A percentile compares a stretch with the other conserved stretches of the same genome.
Conservation (phyloP, 164 flowering plant genomes). For the Protea cynaroides region DNA sequence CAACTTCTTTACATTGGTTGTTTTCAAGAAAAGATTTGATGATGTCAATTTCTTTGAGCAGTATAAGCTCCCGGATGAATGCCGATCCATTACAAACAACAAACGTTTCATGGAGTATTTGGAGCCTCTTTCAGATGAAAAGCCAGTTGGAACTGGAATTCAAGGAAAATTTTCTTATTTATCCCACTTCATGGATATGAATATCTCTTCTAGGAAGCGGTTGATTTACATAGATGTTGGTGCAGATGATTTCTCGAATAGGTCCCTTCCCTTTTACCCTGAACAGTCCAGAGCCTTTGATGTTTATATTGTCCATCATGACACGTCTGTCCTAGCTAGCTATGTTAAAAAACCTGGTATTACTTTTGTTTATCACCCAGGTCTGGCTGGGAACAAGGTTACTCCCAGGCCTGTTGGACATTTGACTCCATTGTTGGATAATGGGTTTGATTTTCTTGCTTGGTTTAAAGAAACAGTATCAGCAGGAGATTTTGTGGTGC, state of each 20-base stretch:
- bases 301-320: slow-evolving; percentile 62
- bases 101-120: slow-evolving; percentile 37
- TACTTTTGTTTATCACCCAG: slow-evolving; percentile 74
- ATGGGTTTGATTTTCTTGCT: slow-evolving; percentile 54
- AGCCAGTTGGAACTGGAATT: slow-evolving; percentile 13
- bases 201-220: slow-evolving; percentile 40
- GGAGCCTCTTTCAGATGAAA: slow-evolving; percentile 57
- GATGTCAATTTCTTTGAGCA: slow-evolving; percentile 31
- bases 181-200: slow-evolving; percentile 47
- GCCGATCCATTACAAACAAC: slow-evolving; percentile 47
- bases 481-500: slow-evolving; percentile 57
- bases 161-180: slow-evolving; percentile 35
- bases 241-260: slow-evolving; percentile 37
- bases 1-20: slow-evolving; percentile 42
- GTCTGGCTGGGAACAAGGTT: slow-evolving; percentile 34
- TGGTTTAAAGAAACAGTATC: slow-evolving; percentile 73
- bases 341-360: slow-evolving; percentile 64
- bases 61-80: slow-evolving; percentile 49
- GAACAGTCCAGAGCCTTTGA: slow-evolving; percentile 32
- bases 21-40: slow-evolving; percentile 57
- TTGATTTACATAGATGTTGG: slow-evolving; percentile 68
- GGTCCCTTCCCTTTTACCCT: slow-evolving; percentile 52
- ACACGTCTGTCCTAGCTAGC: slow-evolving; percentile 49
- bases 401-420: slow-evolving; percentile 20
- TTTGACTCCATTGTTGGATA: slow-evolving; percentile 26